These are phyloP conservation scores for Ceratobasidium sp. DNA, from an alignment of 1,284 basidiomycete species.

Conservation along the genomic window DNA sequence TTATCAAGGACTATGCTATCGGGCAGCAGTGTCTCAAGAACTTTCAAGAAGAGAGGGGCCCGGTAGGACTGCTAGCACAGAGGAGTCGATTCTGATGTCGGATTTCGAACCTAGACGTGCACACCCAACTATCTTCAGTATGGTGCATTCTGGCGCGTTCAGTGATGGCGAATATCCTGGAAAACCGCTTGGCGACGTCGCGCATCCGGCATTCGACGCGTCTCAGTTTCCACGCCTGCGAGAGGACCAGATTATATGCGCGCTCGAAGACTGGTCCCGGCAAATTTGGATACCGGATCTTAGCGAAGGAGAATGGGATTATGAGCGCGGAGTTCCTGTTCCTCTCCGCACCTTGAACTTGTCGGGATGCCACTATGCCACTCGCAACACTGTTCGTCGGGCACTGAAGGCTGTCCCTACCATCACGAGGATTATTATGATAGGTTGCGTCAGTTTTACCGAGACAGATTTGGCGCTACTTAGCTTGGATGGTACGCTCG, in stretches of 20 bases:
- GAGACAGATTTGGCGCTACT: constrained; percentile 4
- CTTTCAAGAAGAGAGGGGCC: background rate
- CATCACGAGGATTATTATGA: constrained; percentile 32
- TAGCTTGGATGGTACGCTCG: constrained; percentile 26
- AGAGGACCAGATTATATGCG: constrained; percentile 21
- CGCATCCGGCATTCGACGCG: constrained; percentile 36
- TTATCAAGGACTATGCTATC: constrained; percentile 35
- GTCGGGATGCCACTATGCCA: constrained; percentile 33
- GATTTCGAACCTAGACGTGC: background rate
- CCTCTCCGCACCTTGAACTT: constrained; percentile 32
- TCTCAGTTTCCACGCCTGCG: constrained; percentile 22
- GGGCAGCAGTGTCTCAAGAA: constrained; percentile 21
- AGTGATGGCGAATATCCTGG: constrained; percentile 12
- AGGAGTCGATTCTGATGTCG: background rate
- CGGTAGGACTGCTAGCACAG: background rate
- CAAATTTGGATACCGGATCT: constrained; percentile 35
- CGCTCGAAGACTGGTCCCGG: constrained; percentile 26
- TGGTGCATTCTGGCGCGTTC: background rate
- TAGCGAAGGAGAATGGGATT: background rate
- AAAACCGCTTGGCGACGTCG: constrained; percentile 19
- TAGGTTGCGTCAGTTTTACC: constrained; percentile 21
- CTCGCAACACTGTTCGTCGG: constrained; percentile 26
- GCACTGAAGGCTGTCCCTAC: constrained; percentile 24
- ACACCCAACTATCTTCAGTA: background rate
- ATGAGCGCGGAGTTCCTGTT: background rate